A percentile compares a stretch with the other conserved stretches of the same genome.
Conservation (phyloP, 306 rosid genomes). For the Urtica urens region DNA sequence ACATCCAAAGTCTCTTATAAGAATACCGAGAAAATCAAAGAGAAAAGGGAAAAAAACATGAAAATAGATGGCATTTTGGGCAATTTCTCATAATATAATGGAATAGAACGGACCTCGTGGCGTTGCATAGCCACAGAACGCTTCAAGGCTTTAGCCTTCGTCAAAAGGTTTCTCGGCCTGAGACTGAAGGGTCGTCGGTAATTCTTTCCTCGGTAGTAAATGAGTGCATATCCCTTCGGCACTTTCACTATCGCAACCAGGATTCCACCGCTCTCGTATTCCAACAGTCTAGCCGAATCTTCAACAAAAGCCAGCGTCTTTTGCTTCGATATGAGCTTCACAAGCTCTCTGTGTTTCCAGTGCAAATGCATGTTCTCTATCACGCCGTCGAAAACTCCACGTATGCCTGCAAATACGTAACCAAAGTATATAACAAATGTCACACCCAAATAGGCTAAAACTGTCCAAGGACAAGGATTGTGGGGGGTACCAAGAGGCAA, state of each 20-base stretch:
- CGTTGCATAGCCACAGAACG: conserved; percentile 82
- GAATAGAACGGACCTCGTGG: too few species aligned
- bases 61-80: too few species aligned
- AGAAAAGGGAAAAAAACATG: neutral
- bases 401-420: conserved; percentile 52
- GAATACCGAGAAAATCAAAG: neutral
- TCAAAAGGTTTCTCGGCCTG: conserved; percentile 77
- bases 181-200: conserved; percentile 62
- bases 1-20: conserved; percentile 21
- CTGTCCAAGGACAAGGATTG: conserved; percentile 10
- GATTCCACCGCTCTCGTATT: conserved; percentile 83
- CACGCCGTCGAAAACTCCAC: conserved; percentile 79
- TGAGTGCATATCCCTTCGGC: conserved; percentile 80
- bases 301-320: conserved; percentile 75
- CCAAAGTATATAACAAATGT: neutral
- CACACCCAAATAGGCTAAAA: neutral
- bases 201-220: conserved; percentile 93
- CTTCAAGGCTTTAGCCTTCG: conserved; percentile 82
- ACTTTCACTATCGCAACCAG: conserved; percentile 77
- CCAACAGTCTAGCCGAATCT: conserved; percentile 81
- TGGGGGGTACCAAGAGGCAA: conserved; percentile 69
- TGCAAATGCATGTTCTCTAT: conserved; percentile 95
- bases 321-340: conserved; percentile 76
- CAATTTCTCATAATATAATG: too few species aligned
- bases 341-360: conserved; percentile 94